Conservation (phyloP, 768 basidiomycete genomes). For the Myochromella boudieri region DNA sequence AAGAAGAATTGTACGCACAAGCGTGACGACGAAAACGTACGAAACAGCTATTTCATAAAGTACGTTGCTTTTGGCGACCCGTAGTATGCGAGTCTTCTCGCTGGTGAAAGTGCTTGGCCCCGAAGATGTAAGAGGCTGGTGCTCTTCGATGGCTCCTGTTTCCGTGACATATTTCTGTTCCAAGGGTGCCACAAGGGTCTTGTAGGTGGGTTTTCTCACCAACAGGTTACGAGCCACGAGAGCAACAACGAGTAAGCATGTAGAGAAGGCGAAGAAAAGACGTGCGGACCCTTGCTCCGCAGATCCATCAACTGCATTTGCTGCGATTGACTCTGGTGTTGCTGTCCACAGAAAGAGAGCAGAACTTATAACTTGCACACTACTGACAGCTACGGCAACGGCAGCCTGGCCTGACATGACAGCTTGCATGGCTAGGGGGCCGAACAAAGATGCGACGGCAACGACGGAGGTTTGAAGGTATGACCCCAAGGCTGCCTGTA, state of each 20-base stretch:
- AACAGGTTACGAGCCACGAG: slow-evolving; percentile 59
- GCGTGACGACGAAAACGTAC: slow-evolving; percentile 76
- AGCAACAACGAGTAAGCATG: slow-evolving; percentile 58
- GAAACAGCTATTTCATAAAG: slow-evolving; percentile 71
- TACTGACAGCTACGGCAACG: slow-evolving; percentile 78
- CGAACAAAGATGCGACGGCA: slow-evolving; percentile 81
- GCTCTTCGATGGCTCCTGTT: slow-evolving; percentile 28
- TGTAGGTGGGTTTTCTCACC: slow-evolving; percentile 58
- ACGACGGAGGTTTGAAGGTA: slow-evolving; percentile 79
- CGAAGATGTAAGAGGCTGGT: slow-evolving; percentile 35
- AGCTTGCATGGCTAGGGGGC: slow-evolving; percentile 67
- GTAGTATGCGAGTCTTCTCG: slow-evolving; percentile 43
- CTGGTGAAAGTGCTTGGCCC: slow-evolving; percentile 24
- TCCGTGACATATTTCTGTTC: slow-evolving; percentile 34
- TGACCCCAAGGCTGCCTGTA: slow-evolving; percentile 61
- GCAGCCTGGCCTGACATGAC: slow-evolving; percentile 86
- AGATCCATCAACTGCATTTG: slow-evolving; percentile 35
- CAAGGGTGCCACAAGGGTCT: slow-evolving; percentile 45
- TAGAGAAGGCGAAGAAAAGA: slow-evolving; percentile 71
- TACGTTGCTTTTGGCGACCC: slow-evolving; percentile 63
- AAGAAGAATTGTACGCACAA: slow-evolving; percentile 48
- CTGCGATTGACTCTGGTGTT: slow-evolving; percentile 25
- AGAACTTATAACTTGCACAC: slow-evolving; percentile 71
- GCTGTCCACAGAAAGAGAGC: slow-evolving; percentile 52
- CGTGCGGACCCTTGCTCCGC: slow-evolving; percentile 72